Conservation (phyloP, 805 yeast species). For the Metschnikowia drakensbergensis region DNA sequence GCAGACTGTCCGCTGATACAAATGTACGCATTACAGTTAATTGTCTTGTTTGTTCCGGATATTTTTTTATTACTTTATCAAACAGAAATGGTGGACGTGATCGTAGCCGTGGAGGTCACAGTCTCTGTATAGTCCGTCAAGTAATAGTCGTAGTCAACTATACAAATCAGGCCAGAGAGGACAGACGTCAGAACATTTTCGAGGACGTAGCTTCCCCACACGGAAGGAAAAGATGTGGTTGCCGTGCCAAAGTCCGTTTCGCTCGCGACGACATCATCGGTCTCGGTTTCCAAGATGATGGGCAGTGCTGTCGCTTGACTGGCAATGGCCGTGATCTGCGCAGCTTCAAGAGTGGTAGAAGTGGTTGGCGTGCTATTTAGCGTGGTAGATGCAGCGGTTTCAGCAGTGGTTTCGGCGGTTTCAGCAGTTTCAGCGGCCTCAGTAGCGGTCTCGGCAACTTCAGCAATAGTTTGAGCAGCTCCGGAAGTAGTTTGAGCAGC, state of each 20-base stretch:
- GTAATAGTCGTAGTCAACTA: slow-evolving; percentile 37
- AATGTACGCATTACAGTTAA: too few relatives aligned
- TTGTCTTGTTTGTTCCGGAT: not conserved
- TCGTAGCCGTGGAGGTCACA: slow-evolving; percentile 37
- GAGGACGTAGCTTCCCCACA: slow-evolving; percentile 32
- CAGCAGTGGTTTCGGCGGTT: not conserved
- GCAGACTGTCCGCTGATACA: too few relatives aligned
- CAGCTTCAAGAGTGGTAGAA: slow-evolving; percentile 8
- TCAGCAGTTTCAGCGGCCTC: slow-evolving; percentile 3
- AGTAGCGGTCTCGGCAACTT: too few relatives aligned
- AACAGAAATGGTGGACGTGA: slow-evolving; percentile 32
- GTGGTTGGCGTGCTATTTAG: slow-evolving; percentile 5
- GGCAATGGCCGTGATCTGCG: not conserved
- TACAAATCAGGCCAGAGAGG: slow-evolving; percentile 29
- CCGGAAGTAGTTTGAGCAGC: slow-evolving; percentile 4
- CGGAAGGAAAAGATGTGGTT: slow-evolving; percentile 17
- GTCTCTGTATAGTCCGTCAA: slow-evolving; percentile 28
- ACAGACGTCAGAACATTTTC: slow-evolving; percentile 30
- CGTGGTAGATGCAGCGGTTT: slow-evolving; percentile 4
- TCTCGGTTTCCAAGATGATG: slow-evolving; percentile 22
- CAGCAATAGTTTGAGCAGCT: not conserved
- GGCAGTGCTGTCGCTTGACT: slow-evolving; percentile 6
- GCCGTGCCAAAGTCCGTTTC: slow-evolving; percentile 1
- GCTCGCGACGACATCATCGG: slow-evolving; percentile 20
- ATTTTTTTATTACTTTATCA: not conserved